Evolutionary conservation across 208 protist genomes (phyloP), one percentile per base, ranked within the genome.

Genomic region (Endotrypanum monterogeii): DNA sequence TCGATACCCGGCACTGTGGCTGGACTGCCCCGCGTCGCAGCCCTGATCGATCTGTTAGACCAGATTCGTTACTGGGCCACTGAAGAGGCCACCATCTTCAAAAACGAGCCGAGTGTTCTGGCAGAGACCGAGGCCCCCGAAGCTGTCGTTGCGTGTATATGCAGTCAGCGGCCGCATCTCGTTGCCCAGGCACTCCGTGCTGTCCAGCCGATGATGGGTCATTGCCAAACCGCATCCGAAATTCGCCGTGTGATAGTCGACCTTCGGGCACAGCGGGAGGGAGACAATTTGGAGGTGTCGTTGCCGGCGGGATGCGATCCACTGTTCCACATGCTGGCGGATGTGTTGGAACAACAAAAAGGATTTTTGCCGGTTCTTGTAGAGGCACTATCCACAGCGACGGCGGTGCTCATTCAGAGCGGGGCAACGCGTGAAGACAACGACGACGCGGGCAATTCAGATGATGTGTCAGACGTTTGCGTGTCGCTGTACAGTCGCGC

Each of bases 61-160:
- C 83, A 88, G 66, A 66, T 96, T 35, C 74, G 79, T 35, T 89
- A 89, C 66, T 96, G 91, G 89, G 87, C 88, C 16, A 55, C 88
- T 23, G 91, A 94, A 71, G 91, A 96, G 69, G 80, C 73, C 3
- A 76, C 74, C 25, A 88, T 78, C 1, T 90, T 91, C 71, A 41
- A 56, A 11, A 58, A 73, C 12, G 72, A 88, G 71, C 87, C 88
- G 6, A 93, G 91, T 73, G 58, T 67, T 44, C 80, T 96, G 8
- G 85, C 89, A 2, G 72, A 90, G 74, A 81, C 78, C 30, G 85
- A 83, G 56, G 87, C 83, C 23, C 89, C 91, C 28, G 80, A 86
- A 52, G 83, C 81, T 20, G 68, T 92, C 6, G 66, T 86, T 11
- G 76, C 74, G 7, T 92, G 87, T 62, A 50, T 90, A 4, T 66